Evolutionary conservation across 352 stramenopile genomes (phyloP), one percentile per base, ranked within the genome.

Genomic region (Pythium rishiriense): DNA sequence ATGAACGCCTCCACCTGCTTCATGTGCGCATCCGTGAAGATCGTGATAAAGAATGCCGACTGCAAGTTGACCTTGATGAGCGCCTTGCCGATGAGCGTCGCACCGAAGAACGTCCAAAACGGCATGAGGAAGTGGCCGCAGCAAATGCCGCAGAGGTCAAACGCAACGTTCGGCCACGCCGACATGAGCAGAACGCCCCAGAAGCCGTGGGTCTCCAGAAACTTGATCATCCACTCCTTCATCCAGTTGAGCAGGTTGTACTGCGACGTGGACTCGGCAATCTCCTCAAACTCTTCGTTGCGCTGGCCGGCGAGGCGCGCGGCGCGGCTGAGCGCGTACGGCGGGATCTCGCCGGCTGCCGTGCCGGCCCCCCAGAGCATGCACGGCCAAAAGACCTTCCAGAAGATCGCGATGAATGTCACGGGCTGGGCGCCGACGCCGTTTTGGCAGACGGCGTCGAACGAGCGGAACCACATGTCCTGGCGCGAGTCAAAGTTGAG

Each of bases 101-200:
- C 94, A 24, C 87, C 84, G 67, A 98, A 98, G 70, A 98, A 98
- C 10, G 92, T 98, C 88, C 87, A 98, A 68, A 98, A 98, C 25
- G 92, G 88, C 85, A 98, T 97, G 56, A 97, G 76, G 62, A 98
- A 97, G 70, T 98, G 90, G 53, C 94, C 94, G 63, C 94, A 98
- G 75, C 89, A 97, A 62, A 98, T 97, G 49, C 94, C 94, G 66
- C 90, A 97, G 1, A 98, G 78, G 62, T 98, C 94, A 67, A 98
- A 98, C 33, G 93, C 90, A 66, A 97, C 90, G 71, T 98, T 98
- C 22, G 94, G 94, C 79, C 88, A 97, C n/a, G 94, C 90, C 29
- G 87, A 94, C 87, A 98, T 96, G 57, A 98, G 76, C 64, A 98
- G 77, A 49, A 98, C 89, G 19, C 91, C 93, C 73, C 87, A 96